These are phyloP conservation scores for Leishmania gerbilli DNA, from an alignment of 208 protist species.

Conservation along the genomic window DNA sequence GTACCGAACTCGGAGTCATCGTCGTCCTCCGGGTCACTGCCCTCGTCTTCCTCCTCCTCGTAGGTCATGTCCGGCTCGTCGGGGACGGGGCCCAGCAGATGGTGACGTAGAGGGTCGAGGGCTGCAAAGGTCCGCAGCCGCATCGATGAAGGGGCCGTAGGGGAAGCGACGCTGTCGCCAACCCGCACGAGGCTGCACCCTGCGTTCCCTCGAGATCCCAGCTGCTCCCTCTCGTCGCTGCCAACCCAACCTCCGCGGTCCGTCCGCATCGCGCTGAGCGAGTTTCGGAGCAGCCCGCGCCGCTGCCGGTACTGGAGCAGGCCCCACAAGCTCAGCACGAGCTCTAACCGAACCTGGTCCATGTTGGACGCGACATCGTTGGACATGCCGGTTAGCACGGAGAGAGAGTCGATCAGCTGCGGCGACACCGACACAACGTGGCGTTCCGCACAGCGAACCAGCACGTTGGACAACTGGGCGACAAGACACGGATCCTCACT, in stretches of 20 bases:
- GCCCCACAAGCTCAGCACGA: constrained; percentile 36
- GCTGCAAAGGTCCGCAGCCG: constrained; percentile 15
- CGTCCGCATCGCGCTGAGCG: neutral
- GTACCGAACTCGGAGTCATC: constrained; percentile 17
- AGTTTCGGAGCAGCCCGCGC: constrained; percentile 16
- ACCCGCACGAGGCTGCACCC: constrained; percentile 12
- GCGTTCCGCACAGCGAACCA: constrained; percentile 52
- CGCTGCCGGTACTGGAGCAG: constrained; percentile 32
- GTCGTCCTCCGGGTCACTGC: constrained; percentile 16
- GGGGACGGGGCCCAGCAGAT: constrained; percentile 3
- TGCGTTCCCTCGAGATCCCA: neutral
- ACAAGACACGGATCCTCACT: constrained; percentile 31
- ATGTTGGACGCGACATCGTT: constrained; percentile 32
- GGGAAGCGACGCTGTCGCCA: neutral
- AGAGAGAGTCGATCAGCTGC: constrained; percentile 24
- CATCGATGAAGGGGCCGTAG: constrained; percentile 16
- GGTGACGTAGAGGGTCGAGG: constrained; percentile 14
- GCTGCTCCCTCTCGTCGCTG: neutral
- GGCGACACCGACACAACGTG: constrained; percentile 25
- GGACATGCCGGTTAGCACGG: constrained; percentile 22
- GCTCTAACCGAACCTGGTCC: constrained; percentile 27
- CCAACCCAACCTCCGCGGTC: neutral
- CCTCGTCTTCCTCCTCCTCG: constrained; percentile 34
- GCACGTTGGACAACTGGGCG: constrained; percentile 54
- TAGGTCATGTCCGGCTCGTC: constrained; percentile 13